These are phyloP conservation scores for Skeletonema tropicum DNA, from an alignment of 108 stramenopile species.

Conservation along the genomic window DNA sequence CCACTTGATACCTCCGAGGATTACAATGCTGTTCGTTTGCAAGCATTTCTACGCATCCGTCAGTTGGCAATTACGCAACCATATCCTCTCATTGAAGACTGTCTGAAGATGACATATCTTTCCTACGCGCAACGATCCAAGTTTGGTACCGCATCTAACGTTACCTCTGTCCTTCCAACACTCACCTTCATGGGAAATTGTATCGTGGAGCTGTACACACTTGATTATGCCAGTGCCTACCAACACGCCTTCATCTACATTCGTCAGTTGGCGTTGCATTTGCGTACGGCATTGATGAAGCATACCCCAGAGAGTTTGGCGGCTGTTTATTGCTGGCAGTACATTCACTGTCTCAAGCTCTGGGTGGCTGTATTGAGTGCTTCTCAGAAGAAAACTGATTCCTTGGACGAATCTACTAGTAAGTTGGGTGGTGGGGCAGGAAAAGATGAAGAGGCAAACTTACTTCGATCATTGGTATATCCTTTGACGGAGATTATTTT, in stretches of 20 bases:
- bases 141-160: slow-evolving; percentile 77
- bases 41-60: slow-evolving; percentile 92
- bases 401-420: slow-evolving; percentile 44
- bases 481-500: slow-evolving; percentile 90
- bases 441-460: slow-evolving; percentile 59
- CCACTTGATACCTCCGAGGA: slow-evolving; percentile 78
- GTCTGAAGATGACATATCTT: slow-evolving; percentile 91
- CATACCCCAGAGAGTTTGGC: slow-evolving; percentile 82
- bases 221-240: slow-evolving; percentile 93
- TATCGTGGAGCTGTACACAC: slow-evolving; percentile 92
- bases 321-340: slow-evolving; percentile 96
- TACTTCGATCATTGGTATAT: slow-evolving; percentile 83
- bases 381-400: slow-evolving; percentile 47
- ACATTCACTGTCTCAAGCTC: slow-evolving; percentile 90
- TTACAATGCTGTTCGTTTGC: slow-evolving; percentile 84
- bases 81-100: slow-evolving; percentile 91
- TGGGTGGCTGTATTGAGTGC: slow-evolving; percentile 94
- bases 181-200: slow-evolving; percentile 95
- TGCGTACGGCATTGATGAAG: slow-evolving; percentile 92
- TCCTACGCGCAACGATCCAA: slow-evolving; percentile 92
- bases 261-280: slow-evolving; percentile 94
- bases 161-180: slow-evolving; percentile 66
- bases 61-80: slow-evolving; percentile 92
- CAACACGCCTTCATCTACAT: slow-evolving; percentile 99
- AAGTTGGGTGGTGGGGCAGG: slow-evolving; percentile 43